A percentile compares a stretch with the other conserved stretches of the same genome.
phyloP scores from a whole-genome alignment of 1,284 basidiomycete genomes.

The Trametes polyzona region DNA sequence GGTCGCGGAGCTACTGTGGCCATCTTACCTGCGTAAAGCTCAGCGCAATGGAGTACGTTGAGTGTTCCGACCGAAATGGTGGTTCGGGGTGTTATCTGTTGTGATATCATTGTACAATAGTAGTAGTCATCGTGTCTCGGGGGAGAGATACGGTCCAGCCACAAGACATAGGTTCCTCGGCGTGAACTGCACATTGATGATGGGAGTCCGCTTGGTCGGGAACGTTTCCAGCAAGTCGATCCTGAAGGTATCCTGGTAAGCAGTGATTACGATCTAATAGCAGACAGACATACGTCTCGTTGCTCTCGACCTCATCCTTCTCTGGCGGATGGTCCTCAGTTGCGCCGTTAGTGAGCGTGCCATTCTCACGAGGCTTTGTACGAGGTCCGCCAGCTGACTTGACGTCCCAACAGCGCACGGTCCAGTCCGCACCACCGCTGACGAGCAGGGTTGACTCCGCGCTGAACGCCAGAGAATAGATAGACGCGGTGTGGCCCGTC shows the following conservation, averaged over 20 bases:
- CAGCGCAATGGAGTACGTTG: too few species aligned
- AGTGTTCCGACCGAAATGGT: too few species aligned
- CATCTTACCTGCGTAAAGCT: too few species aligned
- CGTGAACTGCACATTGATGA: conserved; percentile 92
- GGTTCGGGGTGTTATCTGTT: too few species aligned
- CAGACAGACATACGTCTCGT: conserved; percentile 60
- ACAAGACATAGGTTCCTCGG: conserved; percentile 93
- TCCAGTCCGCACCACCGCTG: conserved; percentile 91
- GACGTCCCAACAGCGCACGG: conserved; percentile 97
- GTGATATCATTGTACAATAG: too few species aligned
- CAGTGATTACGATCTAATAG: background rate
- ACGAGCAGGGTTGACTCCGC: conserved; percentile 91
- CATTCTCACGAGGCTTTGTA: conserved; percentile 59
- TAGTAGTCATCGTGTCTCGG: conserved; percentile 54
- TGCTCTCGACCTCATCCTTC: conserved; percentile 48
- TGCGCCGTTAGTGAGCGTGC: conserved; percentile 37
- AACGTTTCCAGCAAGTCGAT: conserved; percentile 91
- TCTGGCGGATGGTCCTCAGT: conserved; percentile 24
- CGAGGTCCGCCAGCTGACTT: conserved; percentile 75
- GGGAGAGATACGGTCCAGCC: conserved; percentile 70
- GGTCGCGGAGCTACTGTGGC: too few species aligned
- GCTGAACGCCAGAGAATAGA: conserved; percentile 92
- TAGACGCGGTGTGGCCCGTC: conserved; percentile 89
- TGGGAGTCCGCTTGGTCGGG: conserved; percentile 93
- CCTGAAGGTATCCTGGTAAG: conserved; percentile 44